Evolutionary conservation across 495 filamentous ascomycete species (phyloP).

Genomic region (Saxispiralis lemnorum): DNA sequence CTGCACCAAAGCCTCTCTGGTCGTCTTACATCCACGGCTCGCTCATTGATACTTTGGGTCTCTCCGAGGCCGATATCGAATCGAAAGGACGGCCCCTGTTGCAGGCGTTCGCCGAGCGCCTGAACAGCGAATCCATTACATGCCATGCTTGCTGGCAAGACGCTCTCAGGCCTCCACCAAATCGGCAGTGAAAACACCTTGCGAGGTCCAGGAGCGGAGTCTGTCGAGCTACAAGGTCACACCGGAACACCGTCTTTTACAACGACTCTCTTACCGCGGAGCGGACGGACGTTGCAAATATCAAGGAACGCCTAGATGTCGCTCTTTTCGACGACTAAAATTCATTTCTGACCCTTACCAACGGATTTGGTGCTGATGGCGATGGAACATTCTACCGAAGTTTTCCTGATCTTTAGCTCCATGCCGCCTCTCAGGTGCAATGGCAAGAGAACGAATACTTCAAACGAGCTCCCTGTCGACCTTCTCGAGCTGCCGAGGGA

Average conservation of each 20-base stretch:
- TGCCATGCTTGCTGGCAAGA: background rate
- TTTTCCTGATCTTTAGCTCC: background rate
- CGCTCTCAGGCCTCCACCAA: conserved; percentile 3
- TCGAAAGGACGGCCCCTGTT: background rate
- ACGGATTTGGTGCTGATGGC: conserved; percentile 11
- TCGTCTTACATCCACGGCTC: conserved; percentile 1
- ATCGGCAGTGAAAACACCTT: conserved; percentile 1
- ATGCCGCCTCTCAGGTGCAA: background rate
- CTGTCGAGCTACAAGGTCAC: no score
- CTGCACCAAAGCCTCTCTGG: conserved; percentile 5
- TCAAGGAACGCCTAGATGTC: conserved; percentile 2
- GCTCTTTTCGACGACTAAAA: conserved; percentile 11
- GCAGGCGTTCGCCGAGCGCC: conserved; percentile 1
- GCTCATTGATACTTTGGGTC: conserved; percentile 1
- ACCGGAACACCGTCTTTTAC: background rate
- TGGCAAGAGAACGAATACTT: conserved; percentile 3
- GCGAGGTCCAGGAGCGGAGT: background rate
- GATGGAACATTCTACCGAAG: background rate
- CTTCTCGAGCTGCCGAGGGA: background rate
- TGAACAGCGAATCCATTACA: background rate
- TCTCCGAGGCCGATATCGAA: conserved; percentile 1
- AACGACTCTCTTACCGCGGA: conserved; percentile 8
- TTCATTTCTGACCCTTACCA: conserved; percentile 8
- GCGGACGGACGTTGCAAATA: conserved; percentile 1
- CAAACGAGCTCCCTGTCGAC: background rate